Percentiles rank a stretch among this genome's conserved stretches.
These are phyloP conservation scores for Entomortierella parvispora DNA, from an alignment of 192 early-diverging fungal species.

Conservation along the genomic window DNA sequence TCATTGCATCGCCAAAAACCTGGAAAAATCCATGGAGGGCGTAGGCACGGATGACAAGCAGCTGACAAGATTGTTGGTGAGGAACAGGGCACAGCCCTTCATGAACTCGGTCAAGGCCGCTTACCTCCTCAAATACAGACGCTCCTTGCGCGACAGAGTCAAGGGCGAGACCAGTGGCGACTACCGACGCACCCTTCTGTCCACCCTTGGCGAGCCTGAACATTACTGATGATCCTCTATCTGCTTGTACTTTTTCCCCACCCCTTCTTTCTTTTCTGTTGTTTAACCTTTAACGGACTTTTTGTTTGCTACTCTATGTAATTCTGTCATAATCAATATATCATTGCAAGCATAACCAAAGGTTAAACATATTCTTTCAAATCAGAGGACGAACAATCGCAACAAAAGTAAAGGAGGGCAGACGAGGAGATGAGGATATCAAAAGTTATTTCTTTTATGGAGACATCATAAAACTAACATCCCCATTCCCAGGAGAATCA, in stretches of 20 bases:
- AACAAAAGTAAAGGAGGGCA: too few species aligned
- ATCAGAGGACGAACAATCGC: too few species aligned
- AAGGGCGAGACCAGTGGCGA: slow-evolving; percentile 49
- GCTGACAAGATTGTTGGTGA: slow-evolving; percentile 40
- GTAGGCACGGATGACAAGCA: slow-evolving; percentile 32
- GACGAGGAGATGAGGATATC: too few species aligned
- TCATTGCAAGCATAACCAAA: neutral
- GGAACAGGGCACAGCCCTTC: slow-evolving; percentile 43
- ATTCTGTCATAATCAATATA: neutral
- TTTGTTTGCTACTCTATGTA: too few species aligned
- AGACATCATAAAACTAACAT: slow-evolving; percentile 22
- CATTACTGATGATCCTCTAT: neutral
- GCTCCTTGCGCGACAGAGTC: slow-evolving; percentile 36
- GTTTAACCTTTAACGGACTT: too few species aligned
- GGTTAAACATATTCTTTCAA: too few species aligned
- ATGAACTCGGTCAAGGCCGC: slow-evolving; percentile 38
- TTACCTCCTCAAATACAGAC: slow-evolving; percentile 29
- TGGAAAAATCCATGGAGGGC: slow-evolving; percentile 48
- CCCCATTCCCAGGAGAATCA: slow-evolving; percentile 38
- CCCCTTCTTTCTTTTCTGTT: too few species aligned
- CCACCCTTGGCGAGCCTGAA: slow-evolving; percentile 37
- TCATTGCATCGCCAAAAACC: slow-evolving; percentile 43
- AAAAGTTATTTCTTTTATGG: too few species aligned
- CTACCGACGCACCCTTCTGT: slow-evolving; percentile 25
- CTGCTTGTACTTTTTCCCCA: too few species aligned